Conservation (phyloP, 1,139 yeast species). For the Yamadazyma siamensis region DNA sequence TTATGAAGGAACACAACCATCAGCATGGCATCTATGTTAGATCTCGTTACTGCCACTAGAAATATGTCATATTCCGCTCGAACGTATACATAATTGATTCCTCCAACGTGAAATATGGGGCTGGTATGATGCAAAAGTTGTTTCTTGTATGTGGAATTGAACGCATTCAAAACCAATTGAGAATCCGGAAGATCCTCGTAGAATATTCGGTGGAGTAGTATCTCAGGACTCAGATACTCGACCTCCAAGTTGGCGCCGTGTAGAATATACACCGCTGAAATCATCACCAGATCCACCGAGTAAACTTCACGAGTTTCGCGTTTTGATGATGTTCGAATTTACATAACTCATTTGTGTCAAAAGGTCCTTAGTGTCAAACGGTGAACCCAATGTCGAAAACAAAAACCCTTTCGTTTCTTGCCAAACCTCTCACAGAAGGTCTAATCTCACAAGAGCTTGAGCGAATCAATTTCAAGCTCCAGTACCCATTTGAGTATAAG, state of each 20-base stretch:
- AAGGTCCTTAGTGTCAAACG: too few relatives aligned
- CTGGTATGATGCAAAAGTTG: conserved; percentile 21
- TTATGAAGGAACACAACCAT: conserved; percentile 33
- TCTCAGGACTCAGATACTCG: conserved; percentile 30
- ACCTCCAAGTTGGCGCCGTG: conserved; percentile 30
- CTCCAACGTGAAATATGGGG: conserved; percentile 29
- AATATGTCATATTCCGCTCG: conserved; percentile 29
- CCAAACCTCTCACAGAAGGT: too few relatives aligned
- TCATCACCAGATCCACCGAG: conserved; percentile 25
- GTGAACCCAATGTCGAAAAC: too few relatives aligned
- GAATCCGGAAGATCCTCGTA: conserved; percentile 31
- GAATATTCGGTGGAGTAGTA: conserved; percentile 35
- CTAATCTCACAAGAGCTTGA: too few relatives aligned
- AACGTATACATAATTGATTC: conserved; percentile 31
- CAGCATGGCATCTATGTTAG: conserved; percentile 42
- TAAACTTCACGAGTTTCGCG: too few relatives aligned
- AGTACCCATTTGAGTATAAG: too few relatives aligned
- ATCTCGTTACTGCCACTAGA: conserved; percentile 29
- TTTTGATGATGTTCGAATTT: too few relatives aligned
- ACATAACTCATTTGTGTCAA: too few relatives aligned
- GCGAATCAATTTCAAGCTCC: too few relatives aligned
- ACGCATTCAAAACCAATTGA: conserved; percentile 21
- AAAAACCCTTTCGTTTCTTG: too few relatives aligned
- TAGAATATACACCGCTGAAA: conserved; percentile 36
- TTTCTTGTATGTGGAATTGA: conserved; percentile 23